These are phyloP conservation scores for Rubroshorea leprosula DNA, from an alignment of 345 rosid species.

Conservation along the genomic window DNA sequence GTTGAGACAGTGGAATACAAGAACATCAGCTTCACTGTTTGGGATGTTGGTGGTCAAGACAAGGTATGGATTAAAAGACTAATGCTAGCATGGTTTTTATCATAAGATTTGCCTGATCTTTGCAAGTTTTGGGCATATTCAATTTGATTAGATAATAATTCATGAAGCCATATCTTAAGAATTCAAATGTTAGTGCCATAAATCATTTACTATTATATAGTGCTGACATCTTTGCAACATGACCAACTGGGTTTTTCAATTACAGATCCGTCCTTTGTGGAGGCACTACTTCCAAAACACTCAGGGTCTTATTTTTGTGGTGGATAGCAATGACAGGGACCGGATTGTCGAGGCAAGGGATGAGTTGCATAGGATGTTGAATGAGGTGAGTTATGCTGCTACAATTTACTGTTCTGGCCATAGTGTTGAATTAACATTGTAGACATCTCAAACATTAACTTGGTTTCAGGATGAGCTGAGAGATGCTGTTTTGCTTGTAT, in stretches of 20 bases:
- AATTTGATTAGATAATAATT: background rate
- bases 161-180: background rate
- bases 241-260: no score
- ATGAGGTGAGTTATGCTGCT: constrained; percentile 61
- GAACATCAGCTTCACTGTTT: constrained; percentile 80
- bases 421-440: no score
- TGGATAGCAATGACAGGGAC: constrained; percentile 75
- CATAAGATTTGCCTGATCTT: background rate
- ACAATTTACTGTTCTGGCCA: background rate
- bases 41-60: constrained; percentile 98
- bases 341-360: no score
- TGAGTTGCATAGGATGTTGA: constrained; percentile 68
- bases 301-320: constrained; percentile 75
- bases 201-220: no score
- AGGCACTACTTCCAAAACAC: constrained; percentile 82
- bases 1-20: constrained; percentile 94
- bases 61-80: constrained; percentile 41
- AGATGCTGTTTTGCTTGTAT: constrained; percentile 84
- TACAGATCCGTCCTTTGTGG: constrained; percentile 74
- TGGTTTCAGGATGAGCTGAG: constrained; percentile 65
- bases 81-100: background rate
- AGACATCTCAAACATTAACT: background rate
- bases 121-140: background rate
- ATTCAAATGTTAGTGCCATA: no score
- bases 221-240: no score